Base-by-base conservation (phyloP, 2,329 filamentous ascomycete species). In the Pyrenochaeta sp. region DNA sequence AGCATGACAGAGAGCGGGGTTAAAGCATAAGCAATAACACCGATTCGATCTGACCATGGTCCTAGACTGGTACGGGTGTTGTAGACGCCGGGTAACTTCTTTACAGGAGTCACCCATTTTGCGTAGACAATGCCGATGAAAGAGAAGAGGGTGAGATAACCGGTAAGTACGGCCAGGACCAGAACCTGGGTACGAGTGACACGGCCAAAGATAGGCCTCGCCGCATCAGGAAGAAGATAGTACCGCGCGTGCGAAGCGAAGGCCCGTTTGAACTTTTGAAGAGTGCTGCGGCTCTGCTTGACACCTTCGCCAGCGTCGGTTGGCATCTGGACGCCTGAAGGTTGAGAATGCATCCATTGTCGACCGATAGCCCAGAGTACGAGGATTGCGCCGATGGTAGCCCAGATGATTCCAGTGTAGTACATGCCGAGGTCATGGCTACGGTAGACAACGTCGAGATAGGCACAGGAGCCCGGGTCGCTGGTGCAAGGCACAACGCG, bases 11-110 rank as follows among this genome's bases (percentile, higher is more conserved):
- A 85, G 0, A 91, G 75, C 0, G 88, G 88, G 0, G 87, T 90
- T 7, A 91, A 77, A 0, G 87, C 88, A 57, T 88, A 91, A 1
- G 88, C 87, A 0, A 91, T 68, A 2, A 85, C 78, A 6, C 88
- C 88, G 3, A 90, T 65, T 11, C 88, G 81, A 63, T 91, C 84
- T 0, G 83, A 77, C 75, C 82, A 90, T 0, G 85, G 82, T 0
- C 87, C 87, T 0, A 91, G 73, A 3, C 80, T 79, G 4, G 80
- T 82, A 7, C 88, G 81, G 0, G 80, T 89, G 65, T 87, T 89
- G 71, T 81, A 78, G 1, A 84, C 63, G 20, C 74, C 75, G 0
- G 78, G 77, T 14, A 41, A 37, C 10, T 74, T 74, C 62, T 83
- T 82, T 37, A 89, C 80, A 0, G 88, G 88, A 0, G 86, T 89